These are phyloP conservation scores for Nevesoporus exiguus DNA, from an alignment of 768 basidiomycete genomes.

Conservation along the genomic window DNA sequence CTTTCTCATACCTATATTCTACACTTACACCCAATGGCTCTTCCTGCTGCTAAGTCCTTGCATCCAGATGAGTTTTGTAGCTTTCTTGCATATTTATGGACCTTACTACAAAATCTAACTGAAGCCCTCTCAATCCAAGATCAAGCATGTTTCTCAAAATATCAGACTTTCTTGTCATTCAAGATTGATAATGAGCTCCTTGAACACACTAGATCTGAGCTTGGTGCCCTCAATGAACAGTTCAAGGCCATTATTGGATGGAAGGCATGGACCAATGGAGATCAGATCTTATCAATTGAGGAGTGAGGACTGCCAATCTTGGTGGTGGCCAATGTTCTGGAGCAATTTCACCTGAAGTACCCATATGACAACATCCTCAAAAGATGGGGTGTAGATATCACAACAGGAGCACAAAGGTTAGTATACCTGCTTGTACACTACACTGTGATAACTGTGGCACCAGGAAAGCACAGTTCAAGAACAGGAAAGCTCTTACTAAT, in stretches of 20 bases:
- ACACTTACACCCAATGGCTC: too few relatives aligned
- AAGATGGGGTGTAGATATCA: neutral
- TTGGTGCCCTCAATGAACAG: neutral
- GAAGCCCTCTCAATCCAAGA: too few relatives aligned
- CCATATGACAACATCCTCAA: neutral
- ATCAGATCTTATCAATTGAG: neutral
- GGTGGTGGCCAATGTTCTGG: neutral
- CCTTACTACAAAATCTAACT: too few relatives aligned
- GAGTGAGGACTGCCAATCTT: neutral
- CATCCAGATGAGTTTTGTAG: too few relatives aligned
- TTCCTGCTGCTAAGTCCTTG: too few relatives aligned
- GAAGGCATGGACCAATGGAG: neutral
- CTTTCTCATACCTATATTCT: too few relatives aligned
- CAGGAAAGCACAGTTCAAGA: neutral
- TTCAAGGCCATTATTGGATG: neutral
- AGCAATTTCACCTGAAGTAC: neutral
- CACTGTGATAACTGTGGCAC: too few relatives aligned
- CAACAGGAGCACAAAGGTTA: too few relatives aligned
- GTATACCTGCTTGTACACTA: neutral
- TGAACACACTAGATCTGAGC: neutral
- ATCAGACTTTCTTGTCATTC: neutral
- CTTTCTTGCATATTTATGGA: too few relatives aligned
- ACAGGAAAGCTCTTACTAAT: neutral
- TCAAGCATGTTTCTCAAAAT: neutral
- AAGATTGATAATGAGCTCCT: neutral